phyloP scores from a whole-genome alignment of 148 eudicot species.

The Polygonum aviculare region DNA sequence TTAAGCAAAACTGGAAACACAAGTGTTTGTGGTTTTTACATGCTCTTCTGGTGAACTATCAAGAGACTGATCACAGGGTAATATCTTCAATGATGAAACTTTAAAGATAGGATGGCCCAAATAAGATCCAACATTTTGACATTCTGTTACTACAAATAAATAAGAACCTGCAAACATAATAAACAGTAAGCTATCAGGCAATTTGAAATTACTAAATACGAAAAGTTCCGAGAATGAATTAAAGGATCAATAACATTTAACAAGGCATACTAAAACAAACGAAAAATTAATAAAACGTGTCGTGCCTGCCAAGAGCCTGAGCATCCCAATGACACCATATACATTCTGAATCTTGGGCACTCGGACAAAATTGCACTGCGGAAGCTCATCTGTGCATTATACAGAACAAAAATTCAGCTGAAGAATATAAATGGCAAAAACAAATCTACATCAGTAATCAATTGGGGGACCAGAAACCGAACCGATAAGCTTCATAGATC shows the following conservation, averaged over 20 bases:
- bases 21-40: conserved; percentile 26
- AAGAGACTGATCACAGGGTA: conserved; percentile 84
- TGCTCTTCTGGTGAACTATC: conserved; percentile 67
- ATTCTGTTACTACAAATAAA: conserved; percentile 71
- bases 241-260: background rate
- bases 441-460: background rate
- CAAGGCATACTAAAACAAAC: background rate
- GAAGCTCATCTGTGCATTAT: conserved; percentile 55
- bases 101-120: conserved; percentile 79
- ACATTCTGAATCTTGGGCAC: conserved; percentile 70
- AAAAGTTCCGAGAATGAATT: background rate
- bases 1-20: background rate
- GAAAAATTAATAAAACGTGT: background rate
- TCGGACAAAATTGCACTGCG: conserved; percentile 48
- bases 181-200: background rate
- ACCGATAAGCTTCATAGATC: conserved; percentile 80
- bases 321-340: conserved; percentile 79
- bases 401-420: background rate
- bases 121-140: conserved; percentile 81
- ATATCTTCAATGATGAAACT: conserved; percentile 68
- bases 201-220: background rate
- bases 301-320: conserved; percentile 85
- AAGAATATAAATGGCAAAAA: background rate
- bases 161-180: conserved; percentile 54
- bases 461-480: background rate